Conservation (phyloP, 139 green algal genomes). For the Coelastrella sp. region DNA sequence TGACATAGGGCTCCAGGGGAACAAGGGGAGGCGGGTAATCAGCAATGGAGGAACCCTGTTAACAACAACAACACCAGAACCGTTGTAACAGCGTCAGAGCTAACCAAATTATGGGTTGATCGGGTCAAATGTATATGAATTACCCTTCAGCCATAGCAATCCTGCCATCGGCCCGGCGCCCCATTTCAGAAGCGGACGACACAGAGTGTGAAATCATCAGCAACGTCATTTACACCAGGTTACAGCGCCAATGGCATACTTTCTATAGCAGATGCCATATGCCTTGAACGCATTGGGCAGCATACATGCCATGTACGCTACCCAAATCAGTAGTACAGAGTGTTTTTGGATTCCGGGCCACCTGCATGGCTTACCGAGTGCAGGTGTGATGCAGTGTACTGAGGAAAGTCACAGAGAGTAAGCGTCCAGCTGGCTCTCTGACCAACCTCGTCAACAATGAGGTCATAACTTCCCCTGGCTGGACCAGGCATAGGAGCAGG, state of each 20-base stretch:
- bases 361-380: slow-evolving; percentile 11
- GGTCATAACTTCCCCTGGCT: background rate
- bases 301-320: too few relatives aligned
- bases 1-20: slow-evolving; percentile 20
- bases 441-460: slow-evolving; percentile 24
- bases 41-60: slow-evolving; percentile 25
- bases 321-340: too few relatives aligned
- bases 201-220: too few relatives aligned
- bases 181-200: too few relatives aligned
- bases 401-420: slow-evolving; percentile 16
- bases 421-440: slow-evolving; percentile 25
- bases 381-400: slow-evolving; percentile 36
- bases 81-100: background rate
- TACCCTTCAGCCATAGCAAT: too few relatives aligned
- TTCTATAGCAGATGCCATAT: too few relatives aligned
- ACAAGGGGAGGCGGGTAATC: slow-evolving; percentile 42
- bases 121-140: too few relatives aligned
- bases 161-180: too few relatives aligned
- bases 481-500: background rate
- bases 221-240: too few relatives aligned
- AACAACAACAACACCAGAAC: background rate
- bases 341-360: background rate
- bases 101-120: too few relatives aligned
- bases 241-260: too few relatives aligned
- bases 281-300: too few relatives aligned